Evolutionary conservation across 345 rosid genomes (phyloP).

Genomic region (Eucalyptus regnans): DNA sequence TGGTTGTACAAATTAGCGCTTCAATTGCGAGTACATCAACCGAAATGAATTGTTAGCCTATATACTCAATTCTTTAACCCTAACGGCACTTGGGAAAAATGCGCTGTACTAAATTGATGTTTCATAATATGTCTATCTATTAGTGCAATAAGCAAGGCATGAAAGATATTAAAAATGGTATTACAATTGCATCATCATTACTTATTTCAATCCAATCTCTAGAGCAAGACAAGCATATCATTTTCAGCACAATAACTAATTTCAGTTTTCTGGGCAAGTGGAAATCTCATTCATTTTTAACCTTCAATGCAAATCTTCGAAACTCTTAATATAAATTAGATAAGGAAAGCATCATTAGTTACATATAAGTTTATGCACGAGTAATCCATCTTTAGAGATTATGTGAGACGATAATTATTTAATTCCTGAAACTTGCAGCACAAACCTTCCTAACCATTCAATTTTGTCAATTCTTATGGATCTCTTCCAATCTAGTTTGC

Average conservation of each 20-base stretch:
- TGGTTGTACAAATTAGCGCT: not conserved
- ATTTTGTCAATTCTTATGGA: not conserved
- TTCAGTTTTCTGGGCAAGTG: not conserved
- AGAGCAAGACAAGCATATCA: not conserved
- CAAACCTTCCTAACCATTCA: not conserved
- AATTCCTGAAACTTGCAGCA: rapidly evolving
- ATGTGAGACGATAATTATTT: not conserved
- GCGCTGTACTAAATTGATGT: not conserved
- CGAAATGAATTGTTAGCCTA: not conserved
- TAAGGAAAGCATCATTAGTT: not conserved
- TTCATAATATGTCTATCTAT: not conserved
- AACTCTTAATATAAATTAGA: not conserved
- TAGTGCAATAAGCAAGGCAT: not conserved
- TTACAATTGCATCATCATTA: not conserved
- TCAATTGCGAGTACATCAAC: not conserved
- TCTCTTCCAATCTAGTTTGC: not conserved
- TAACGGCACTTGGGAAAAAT: rapidly evolving
- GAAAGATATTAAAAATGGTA: too few relatives aligned
- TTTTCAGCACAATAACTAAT: not conserved
- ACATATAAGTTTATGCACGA: rapidly evolving
- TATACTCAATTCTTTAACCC: not conserved
- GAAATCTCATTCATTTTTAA: not conserved
- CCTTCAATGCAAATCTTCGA: not conserved
- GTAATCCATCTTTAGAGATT: not conserved
- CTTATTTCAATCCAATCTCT: not conserved